These are phyloP conservation scores for Mycogone perniciosa DNA, from an alignment of 2,329 filamentous ascomycete species.

Conservation along the genomic window DNA sequence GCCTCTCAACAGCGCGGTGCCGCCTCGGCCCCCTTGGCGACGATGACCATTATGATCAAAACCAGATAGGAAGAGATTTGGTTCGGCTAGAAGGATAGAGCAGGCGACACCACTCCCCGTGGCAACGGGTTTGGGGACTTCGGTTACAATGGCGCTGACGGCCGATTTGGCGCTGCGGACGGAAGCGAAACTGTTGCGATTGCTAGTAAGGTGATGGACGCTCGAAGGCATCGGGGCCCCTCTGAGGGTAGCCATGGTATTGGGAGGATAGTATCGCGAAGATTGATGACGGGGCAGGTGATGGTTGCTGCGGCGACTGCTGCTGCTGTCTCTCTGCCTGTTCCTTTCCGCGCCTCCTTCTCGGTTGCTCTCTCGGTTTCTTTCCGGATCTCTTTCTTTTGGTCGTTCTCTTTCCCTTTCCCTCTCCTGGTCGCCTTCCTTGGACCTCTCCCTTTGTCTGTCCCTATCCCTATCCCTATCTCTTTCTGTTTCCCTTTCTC, in stretches of 20 bases:
- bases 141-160: slow-evolving; percentile 45
- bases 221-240: slow-evolving; percentile 16
- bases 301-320: slow-evolving; percentile 4
- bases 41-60: slow-evolving; percentile 64
- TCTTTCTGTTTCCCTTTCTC: neutral
- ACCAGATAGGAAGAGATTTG: slow-evolving; percentile 71
- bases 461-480: neutral
- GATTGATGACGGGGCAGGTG: neutral
- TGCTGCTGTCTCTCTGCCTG: slow-evolving; percentile 4
- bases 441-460: slow-evolving; percentile 6
- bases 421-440: neutral
- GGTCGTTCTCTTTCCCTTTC: neutral
- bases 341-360: neutral
- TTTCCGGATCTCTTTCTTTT: neutral
- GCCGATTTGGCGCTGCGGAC: slow-evolving; percentile 42
- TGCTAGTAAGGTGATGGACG: slow-evolving; percentile 24
- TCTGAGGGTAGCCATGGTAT: slow-evolving; percentile 20
- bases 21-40: slow-evolving; percentile 45
- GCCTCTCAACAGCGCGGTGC: slow-evolving; percentile 82
- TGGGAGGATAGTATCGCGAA: slow-evolving; percentile 5
- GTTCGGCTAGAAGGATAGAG: slow-evolving; percentile 69
- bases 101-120: slow-evolving; percentile 69
- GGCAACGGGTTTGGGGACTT: slow-evolving; percentile 66
- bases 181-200: slow-evolving; percentile 46
- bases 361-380: neutral